phyloP scores from a whole-genome alignment of 768 basidiomycete species.

The Russula virescens region DNA sequence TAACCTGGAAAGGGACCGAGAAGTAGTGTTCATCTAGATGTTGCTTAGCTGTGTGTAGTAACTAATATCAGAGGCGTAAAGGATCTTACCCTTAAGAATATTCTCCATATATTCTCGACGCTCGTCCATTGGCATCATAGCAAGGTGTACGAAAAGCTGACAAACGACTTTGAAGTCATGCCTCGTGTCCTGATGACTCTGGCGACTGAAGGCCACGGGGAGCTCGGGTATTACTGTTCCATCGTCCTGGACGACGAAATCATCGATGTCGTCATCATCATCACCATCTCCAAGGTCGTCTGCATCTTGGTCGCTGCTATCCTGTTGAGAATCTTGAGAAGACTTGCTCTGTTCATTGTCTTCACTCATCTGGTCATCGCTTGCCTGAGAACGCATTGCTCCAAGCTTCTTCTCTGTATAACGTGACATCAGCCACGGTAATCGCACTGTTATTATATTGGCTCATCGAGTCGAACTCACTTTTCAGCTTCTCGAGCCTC shows the following conservation, averaged over 20 bases:
- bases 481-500: constrained; percentile 60
- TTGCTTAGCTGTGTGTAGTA: constrained; percentile 25
- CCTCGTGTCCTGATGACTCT: constrained; percentile 64
- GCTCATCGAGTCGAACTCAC: constrained; percentile 36
- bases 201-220: constrained; percentile 79
- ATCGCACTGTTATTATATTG: background rate
- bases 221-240: constrained; percentile 39
- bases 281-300: constrained; percentile 38
- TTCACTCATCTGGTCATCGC: constrained; percentile 24
- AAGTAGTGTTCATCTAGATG: constrained; percentile 61
- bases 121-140: constrained; percentile 49
- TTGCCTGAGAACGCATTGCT: constrained; percentile 22
- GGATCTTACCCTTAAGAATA: constrained; percentile 43
- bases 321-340: constrained; percentile 23
- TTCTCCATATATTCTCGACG: constrained; percentile 51
- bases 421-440: background rate
- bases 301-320: constrained; percentile 30
- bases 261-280: constrained; percentile 37
- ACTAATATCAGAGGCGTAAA: background rate
- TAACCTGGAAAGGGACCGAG: constrained; percentile 56
- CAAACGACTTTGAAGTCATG: constrained; percentile 85
- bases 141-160: constrained; percentile 81
- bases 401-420: constrained; percentile 9
- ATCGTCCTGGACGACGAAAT: constrained; percentile 60
- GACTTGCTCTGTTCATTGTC: constrained; percentile 31